phyloP scores from a whole-genome alignment of 140 eudicot genomes.

The Bidens hawaiensis region DNA sequence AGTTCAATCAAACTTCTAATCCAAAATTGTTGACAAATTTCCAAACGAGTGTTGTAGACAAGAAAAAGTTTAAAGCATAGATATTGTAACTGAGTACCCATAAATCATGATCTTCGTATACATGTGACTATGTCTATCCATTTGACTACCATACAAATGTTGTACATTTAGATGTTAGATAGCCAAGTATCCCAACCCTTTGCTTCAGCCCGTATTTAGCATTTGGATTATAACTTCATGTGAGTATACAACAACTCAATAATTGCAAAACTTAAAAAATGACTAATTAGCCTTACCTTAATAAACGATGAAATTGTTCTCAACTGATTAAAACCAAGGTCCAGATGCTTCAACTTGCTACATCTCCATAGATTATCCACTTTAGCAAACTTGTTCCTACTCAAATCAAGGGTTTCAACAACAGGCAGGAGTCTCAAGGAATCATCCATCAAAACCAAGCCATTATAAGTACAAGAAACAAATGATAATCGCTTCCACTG shows the following conservation, averaged over 20 bases:
- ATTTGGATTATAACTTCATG: not conserved
- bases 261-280: not conserved
- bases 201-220: not conserved
- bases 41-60: not conserved
- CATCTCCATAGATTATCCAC: conserved; percentile 81
- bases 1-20: not conserved
- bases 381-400: conserved; percentile 88
- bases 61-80: not conserved
- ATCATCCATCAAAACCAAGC: conserved; percentile 89
- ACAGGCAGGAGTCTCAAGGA: conserved; percentile 85
- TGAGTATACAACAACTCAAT: conserved; percentile 6
- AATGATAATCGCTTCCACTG: conserved; percentile 74
- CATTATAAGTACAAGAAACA: conserved; percentile 88
- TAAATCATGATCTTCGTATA: not conserved
- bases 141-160: not conserved
- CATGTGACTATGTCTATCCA: not conserved
- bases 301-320: conserved; percentile 62
- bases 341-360: conserved; percentile 72
- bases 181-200: conserved; percentile 6
- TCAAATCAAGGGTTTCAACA: conserved; percentile 89
- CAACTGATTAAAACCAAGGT: conserved; percentile 85
- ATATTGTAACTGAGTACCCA: not conserved
- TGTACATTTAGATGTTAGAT: conserved; percentile 5
- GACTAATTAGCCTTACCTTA: conserved; percentile 42
- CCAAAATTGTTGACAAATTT: not conserved